These are phyloP conservation scores for Benincasa hispida DNA, from an alignment of 306 rosid species.

Conservation along the genomic window DNA sequence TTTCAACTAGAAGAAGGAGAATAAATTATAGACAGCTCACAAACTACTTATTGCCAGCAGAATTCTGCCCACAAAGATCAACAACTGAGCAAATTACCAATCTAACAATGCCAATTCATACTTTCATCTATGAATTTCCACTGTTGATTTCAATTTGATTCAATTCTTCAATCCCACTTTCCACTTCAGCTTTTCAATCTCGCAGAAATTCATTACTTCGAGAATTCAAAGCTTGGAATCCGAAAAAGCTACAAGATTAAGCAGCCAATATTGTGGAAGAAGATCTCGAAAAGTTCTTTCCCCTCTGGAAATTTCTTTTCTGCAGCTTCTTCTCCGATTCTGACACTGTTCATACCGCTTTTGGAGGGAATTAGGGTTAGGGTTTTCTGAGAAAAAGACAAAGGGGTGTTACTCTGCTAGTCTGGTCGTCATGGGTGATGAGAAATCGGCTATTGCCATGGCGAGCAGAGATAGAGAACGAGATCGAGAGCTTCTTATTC, in stretches of 20 bases:
- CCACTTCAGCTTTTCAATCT: background rate
- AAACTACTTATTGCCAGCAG: background rate
- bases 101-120: background rate
- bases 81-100: background rate
- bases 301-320: background rate
- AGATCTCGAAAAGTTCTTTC: slow-evolving; percentile 2
- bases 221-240: background rate
- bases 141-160: background rate
- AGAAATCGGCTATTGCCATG: slow-evolving; percentile 42
- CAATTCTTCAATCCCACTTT: slow-evolving; percentile 3
- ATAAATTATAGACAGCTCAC: background rate
- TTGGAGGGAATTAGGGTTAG: background rate
- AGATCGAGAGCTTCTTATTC: slow-evolving; percentile 87
- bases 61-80: background rate
- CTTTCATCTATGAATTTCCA: background rate
- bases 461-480: slow-evolving; percentile 52
- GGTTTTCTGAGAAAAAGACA: background rate
- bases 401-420: background rate
- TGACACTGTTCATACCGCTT: background rate
- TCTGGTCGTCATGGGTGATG: slow-evolving; percentile 52
- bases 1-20: background rate
- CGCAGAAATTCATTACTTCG: background rate
- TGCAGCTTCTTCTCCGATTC: background rate
- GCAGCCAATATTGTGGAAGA: background rate
- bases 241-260: slow-evolving; percentile 2